Evolutionary conservation across 2,329 filamentous ascomycete species (phyloP).

Genomic region (Cladosporium sp.): DNA sequence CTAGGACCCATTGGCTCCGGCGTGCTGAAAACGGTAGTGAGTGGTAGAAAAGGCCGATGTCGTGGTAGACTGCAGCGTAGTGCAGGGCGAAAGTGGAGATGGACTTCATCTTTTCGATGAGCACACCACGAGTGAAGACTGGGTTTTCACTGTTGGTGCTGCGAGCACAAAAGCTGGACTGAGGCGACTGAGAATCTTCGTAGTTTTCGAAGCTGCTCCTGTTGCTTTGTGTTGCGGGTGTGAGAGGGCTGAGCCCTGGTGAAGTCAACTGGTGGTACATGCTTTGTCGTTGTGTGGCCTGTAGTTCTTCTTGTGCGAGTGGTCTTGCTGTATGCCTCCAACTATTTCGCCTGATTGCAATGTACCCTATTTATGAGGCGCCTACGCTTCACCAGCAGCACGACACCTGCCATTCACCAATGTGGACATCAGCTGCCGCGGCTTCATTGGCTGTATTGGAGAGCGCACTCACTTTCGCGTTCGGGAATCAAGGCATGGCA

Average conservation of each 20-base stretch:
- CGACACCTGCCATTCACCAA: background rate
- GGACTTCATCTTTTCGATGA: background rate
- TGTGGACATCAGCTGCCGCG: background rate
- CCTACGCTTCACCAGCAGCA: background rate
- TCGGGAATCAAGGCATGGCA: too few relatives aligned
- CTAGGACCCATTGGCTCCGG: background rate
- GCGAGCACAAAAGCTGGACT: background rate
- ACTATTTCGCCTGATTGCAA: too few relatives aligned
- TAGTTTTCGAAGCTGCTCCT: background rate
- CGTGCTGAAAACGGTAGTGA: background rate
- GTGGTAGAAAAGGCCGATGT: constrained; percentile 3
- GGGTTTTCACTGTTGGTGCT: background rate
- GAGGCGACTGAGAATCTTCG: background rate
- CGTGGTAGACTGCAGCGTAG: constrained; percentile 2
- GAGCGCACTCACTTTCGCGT: background rate
- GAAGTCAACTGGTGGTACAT: background rate
- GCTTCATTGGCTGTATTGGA: background rate
- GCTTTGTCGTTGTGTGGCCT: background rate
- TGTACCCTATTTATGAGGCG: background rate
- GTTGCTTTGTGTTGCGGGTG: background rate
- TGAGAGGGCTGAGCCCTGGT: background rate
- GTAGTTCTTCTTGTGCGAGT: background rate
- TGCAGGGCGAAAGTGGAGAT: background rate
- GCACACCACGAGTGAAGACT: background rate
- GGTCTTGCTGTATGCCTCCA: background rate